Base-by-base conservation (phyloP, 2,329 filamentous ascomycete genomes). In the Diplocarpon rosae region DNA sequence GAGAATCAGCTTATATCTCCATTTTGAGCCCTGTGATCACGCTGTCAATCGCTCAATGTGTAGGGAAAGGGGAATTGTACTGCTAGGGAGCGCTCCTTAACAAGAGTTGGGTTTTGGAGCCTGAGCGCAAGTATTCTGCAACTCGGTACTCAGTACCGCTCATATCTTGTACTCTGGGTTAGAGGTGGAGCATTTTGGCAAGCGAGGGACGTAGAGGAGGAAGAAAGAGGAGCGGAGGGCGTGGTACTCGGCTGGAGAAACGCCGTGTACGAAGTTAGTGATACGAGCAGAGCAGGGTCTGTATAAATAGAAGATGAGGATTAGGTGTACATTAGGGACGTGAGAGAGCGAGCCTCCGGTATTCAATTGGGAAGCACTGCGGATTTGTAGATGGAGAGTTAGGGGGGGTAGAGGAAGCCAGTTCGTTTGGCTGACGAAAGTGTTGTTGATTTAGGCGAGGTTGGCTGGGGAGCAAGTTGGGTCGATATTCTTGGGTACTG, bases 91-190 rank as follows among this genome's bases (percentile, higher is more conserved):
- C 4, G 20, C 20, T 24, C 20, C 4, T 24, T 24, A 7, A n/a
- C n/a, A n/a, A 24, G 20, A 24, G 20, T 24, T 24, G 4, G 7
- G 20, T 0, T 78, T 75, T 30, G 80, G 69, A 9, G 76, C 72
- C 56, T 86, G 80, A 33, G n/a, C n/a, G n/a, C n/a, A n/a, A n/a
- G n/a, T n/a, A n/a, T 68, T 69, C 24, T 78, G 70, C 82, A 81
- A 86, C 24, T 70, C 69, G 0, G 81, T 85, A 0, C 75, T 74
- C 0, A 83, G 62, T 14, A 80, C 66, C 0, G 66, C 67, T 0
- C 56, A 60, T 0, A 81, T 80, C 7, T 59, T 62, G 57, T 80
- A 84, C 1, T 63, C 58, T 0, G 32, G 40, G 32, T 43, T 40
- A 5, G 31, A 6, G 30, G 30, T 24, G 3, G 32, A 17, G 62